Conservation (phyloP, 2,329 filamentous ascomycete genomes). For the Sclerotiophoma versabilis region DNA sequence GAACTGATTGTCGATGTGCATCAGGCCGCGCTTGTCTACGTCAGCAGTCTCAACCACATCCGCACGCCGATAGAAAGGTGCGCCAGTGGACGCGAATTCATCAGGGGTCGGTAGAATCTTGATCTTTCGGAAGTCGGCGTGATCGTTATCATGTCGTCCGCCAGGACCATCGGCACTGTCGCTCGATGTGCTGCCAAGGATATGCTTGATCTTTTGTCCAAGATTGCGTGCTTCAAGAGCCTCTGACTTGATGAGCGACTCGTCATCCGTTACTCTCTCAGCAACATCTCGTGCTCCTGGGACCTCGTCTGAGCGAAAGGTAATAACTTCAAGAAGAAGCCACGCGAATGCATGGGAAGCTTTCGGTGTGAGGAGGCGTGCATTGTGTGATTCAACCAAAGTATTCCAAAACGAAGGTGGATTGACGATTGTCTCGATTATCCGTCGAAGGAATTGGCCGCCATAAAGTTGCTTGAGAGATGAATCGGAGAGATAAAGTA, state of each 20-base stretch:
- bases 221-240: conserved; percentile 62
- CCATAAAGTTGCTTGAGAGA: conserved; percentile 58
- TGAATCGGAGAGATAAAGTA: conserved; percentile 50
- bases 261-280: conserved; percentile 26
- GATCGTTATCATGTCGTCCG: conserved; percentile 78
- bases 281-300: conserved; percentile 38
- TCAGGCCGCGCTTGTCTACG: conserved; percentile 49
- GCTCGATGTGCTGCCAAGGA: conserved; percentile 58
- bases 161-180: conserved; percentile 58
- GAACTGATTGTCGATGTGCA: conserved; percentile 74
- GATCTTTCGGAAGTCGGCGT: conserved; percentile 66
- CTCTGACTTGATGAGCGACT: conserved; percentile 37
- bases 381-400: conserved; percentile 46
- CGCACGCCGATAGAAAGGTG: conserved; percentile 61
- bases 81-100: conserved; percentile 65
- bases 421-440: conserved; percentile 58
- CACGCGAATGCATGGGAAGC: conserved; percentile 46
- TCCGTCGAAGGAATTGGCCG: conserved; percentile 58
- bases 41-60: conserved; percentile 57
- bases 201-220: conserved; percentile 61
- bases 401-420: conserved; percentile 64
- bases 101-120: conserved; percentile 70
- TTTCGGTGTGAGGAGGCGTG: conserved; percentile 29
- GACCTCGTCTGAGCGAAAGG: conserved; percentile 36
- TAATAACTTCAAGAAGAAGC: conserved; percentile 58